Evolutionary conservation across 2,329 filamentous ascomycete genomes (phyloP), one percentile per base, ranked within the genome.

Genomic region (Aaosphaeria arxii): DNA sequence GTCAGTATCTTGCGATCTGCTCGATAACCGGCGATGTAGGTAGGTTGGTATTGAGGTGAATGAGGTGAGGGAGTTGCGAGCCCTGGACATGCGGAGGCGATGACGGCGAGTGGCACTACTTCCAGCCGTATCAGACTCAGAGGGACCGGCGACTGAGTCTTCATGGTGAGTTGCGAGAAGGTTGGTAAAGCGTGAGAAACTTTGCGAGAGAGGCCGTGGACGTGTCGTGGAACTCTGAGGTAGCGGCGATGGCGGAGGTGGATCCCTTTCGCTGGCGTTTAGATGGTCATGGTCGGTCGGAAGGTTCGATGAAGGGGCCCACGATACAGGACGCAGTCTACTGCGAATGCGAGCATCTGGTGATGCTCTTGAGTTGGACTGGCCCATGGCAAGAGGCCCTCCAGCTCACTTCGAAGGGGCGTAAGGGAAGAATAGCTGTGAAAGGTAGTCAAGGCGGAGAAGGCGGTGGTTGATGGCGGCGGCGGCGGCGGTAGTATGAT

Each of bases 341-440:
- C 53, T 59, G 51, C 61, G 62, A 46, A 56, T 49, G 33, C 56
- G 55, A 47, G 56, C 51, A 40, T 59, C 57, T 32, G 58, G 41
- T 50, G 55, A 50, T 52, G 57, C 60, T 55, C 61, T 58, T 24
- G 70, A 71, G 54, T 58, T 64, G 54, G 64, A 62, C 61, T 70
- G 69, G 49, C 70, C 70, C 70, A 72, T 72, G 44, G 48, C 59
- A 48, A 46, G 56, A 56, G 57, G 62, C 53, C 59, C 52, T 54
- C 55, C 59, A 55, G 48, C 52, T 46, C 49, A 55, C 60, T 30
- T 40, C 17, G 33, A 40, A 43, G 42, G 30, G 52, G 17, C 40
- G 46, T 41, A 47, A 49, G 47, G 40, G 48, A 42, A 42, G 49
- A 40, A 43, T 47, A 13, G 46, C 32, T 47, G 47, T n/a, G 7